These are phyloP conservation scores for Gracilaria vermiculophylla DNA, from an alignment of 23 red algal species.

Conservation along the genomic window DNA sequence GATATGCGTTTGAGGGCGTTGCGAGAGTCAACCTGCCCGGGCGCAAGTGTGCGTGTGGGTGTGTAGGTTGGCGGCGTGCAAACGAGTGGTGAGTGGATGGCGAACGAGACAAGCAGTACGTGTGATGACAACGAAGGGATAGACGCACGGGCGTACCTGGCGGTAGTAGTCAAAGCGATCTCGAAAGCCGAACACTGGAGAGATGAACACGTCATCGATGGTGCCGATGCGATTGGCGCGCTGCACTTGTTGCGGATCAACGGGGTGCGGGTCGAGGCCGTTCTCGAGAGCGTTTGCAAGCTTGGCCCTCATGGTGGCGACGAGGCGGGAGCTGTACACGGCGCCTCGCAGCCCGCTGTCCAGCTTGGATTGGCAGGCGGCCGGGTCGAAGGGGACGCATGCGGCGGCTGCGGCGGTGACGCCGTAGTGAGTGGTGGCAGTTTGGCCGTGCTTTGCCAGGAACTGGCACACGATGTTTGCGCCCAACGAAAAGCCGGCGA, in stretches of 20 bases:
- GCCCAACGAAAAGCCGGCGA: slow-evolving; percentile 87
- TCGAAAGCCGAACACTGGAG: slow-evolving; percentile 85
- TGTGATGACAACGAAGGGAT: neutral
- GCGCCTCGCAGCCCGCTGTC: slow-evolving; percentile 61
- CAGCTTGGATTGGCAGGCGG: slow-evolving; percentile 62
- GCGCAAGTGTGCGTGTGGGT: too few species aligned
- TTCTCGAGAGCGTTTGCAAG: slow-evolving; percentile 9
- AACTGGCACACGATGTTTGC: slow-evolving; percentile 87
- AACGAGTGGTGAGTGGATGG: neutral
- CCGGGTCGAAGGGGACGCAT: slow-evolving; percentile 88
- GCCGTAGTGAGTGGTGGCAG: slow-evolving; percentile 29
- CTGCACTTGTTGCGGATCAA: slow-evolving; percentile 47
- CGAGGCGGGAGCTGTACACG: slow-evolving; percentile 73
- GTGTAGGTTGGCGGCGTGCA: neutral
- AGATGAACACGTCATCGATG: slow-evolving; percentile 88
- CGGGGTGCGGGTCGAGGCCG: neutral
- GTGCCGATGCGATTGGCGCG: slow-evolving; percentile 69
- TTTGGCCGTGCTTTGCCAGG: slow-evolving; percentile 39
- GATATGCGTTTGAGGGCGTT: slow-evolving; percentile 58
- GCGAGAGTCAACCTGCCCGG: slow-evolving; percentile 28
- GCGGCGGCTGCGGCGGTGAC: slow-evolving; percentile 72
- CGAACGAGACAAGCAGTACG: neutral
- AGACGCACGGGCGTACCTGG: slow-evolving; percentile 11
- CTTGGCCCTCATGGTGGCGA: slow-evolving; percentile 65
- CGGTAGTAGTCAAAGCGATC: slow-evolving; percentile 82